Evolutionary conservation across 2,329 filamentous ascomycete species (phyloP), one percentile per base, ranked within the genome.

Genomic region (Neocatenulostroma microsporum): DNA sequence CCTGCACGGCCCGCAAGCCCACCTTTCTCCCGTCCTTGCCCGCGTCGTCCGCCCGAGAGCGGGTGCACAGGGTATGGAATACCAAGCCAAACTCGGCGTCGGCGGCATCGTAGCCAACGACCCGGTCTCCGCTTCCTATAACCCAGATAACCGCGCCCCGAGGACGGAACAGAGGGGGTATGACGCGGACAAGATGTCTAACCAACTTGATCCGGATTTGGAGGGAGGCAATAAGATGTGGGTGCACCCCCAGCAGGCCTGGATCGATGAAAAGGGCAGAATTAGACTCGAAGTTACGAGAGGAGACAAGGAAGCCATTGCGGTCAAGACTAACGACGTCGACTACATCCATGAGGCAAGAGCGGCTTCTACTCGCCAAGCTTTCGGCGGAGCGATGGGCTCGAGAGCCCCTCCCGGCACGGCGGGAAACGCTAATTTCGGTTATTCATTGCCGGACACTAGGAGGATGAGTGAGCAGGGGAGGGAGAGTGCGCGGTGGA

Each of bases 1-100:
- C 1, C 54, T 70, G 19, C 71, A 72, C 47, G 78, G 78, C 3
- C 78, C 78, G 8, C 76, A 78, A 49, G 58, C 58, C 2, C 50
- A 61, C 19, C 63, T 63, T 17, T 51, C 67, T 4, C 76, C 76
- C 0, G 64, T 80, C 3, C 57, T 72, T 41, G 73, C 75, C 4
- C 74, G 78, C 44, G 67, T 80, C 14, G 54, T 82, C 37, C 61
- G 67, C 33, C 66, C 70, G 4, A 47, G 51, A 67, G 62, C 54
- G 54, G n/a, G n/a, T n/a, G 53, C 54, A 28, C 57, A 55, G 39
- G 59, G 60, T 23, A 54, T 36, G 4, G 51, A 56, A 23, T 30
- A 38, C 26, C 46, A 54, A 14, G 62, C 64, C 3, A 54, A 54
- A 18, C 48, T 69, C 14, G 67, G 67, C 33, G 61, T 69, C 4